phyloP scores from a whole-genome alignment of 2,329 filamentous ascomycete genomes.

The Calonectria hawksworthii region DNA sequence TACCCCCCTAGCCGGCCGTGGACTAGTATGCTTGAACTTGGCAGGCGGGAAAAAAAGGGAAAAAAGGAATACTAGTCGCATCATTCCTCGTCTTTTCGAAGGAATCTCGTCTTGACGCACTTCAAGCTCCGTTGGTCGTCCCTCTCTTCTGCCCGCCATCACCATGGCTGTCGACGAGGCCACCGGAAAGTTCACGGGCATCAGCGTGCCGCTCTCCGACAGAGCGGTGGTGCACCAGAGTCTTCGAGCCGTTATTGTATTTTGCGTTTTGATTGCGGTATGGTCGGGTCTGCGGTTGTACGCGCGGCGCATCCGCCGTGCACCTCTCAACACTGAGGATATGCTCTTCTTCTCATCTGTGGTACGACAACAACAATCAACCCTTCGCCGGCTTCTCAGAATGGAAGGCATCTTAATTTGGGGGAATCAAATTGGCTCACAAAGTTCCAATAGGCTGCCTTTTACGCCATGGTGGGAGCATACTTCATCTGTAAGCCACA shows the following conservation, averaged over 20 bases:
- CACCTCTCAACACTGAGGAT: slow-evolving; percentile 30
- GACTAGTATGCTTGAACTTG: neutral
- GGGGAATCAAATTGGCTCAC: neutral
- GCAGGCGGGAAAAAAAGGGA: neutral
- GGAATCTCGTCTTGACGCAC: neutral
- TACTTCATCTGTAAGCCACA: slow-evolving; percentile 25
- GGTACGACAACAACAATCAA: slow-evolving; percentile 21
- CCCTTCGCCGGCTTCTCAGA: neutral
- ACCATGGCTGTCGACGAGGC: slow-evolving; percentile 10
- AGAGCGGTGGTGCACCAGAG: slow-evolving; percentile 24
- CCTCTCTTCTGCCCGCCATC: neutral
- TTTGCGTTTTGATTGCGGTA: slow-evolving; percentile 28
- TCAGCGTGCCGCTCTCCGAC: slow-evolving; percentile 12
- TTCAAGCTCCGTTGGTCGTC: neutral
- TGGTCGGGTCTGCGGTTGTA: slow-evolving; percentile 29
- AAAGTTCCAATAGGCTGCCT: slow-evolving; percentile 11
- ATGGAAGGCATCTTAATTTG: neutral
- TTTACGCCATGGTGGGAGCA: slow-evolving; percentile 29
- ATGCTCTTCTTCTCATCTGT: slow-evolving; percentile 32
- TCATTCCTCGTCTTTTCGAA: neutral
- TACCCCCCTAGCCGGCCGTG: neutral
- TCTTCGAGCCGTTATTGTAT: slow-evolving; percentile 29
- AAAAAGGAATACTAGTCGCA: neutral
- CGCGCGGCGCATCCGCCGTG: slow-evolving; percentile 24
- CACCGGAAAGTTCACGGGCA: slow-evolving; percentile 23